Evolutionary conservation across 805 yeast species (phyloP).

Genomic region (Kurtzmaniella cleridarum): DNA sequence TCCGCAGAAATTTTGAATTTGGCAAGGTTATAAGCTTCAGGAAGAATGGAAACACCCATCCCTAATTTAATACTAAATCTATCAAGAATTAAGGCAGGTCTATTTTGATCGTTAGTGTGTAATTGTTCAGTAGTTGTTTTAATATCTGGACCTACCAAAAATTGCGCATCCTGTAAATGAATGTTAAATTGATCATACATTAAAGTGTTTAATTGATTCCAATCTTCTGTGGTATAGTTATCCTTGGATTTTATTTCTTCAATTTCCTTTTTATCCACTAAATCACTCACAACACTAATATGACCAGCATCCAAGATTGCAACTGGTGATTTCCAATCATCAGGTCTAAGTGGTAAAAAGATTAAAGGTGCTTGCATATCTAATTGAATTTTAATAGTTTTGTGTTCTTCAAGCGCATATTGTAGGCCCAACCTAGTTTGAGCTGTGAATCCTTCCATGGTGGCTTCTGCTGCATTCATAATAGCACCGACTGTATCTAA

Average conservation of each 20-base stretch:
- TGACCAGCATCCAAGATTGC: constrained; percentile 95
- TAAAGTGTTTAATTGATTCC: constrained; percentile 66
- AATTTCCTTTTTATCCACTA: constrained; percentile 64
- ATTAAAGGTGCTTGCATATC: constrained; percentile 94
- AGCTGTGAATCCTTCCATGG: constrained; percentile 83
- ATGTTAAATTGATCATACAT: constrained; percentile 88
- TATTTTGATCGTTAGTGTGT: constrained; percentile 37
- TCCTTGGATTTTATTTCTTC: constrained; percentile 63
- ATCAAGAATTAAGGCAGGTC: constrained; percentile 64
- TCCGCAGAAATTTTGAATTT: constrained; percentile 69
- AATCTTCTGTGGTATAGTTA: constrained; percentile 59
- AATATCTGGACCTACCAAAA: constrained; percentile 79
- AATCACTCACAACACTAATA: constrained; percentile 73
- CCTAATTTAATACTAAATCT: constrained; percentile 67
- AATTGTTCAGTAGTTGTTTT: constrained; percentile 72
- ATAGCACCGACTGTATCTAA: constrained; percentile 85
- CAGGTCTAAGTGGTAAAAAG: constrained; percentile 77
- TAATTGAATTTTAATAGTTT: constrained; percentile 76
- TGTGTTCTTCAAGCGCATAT: constrained; percentile 91
- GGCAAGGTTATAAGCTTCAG: constrained; percentile 71
- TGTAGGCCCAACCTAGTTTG: constrained; percentile 91
- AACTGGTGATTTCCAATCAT: constrained; percentile 78
- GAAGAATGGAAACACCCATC: constrained; percentile 80
- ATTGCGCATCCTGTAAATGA: constrained; percentile 77
- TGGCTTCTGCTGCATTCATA: constrained; percentile 90